Base-by-base conservation (phyloP, 116 monocot species). In the Trichopus zeylanicus region DNA sequence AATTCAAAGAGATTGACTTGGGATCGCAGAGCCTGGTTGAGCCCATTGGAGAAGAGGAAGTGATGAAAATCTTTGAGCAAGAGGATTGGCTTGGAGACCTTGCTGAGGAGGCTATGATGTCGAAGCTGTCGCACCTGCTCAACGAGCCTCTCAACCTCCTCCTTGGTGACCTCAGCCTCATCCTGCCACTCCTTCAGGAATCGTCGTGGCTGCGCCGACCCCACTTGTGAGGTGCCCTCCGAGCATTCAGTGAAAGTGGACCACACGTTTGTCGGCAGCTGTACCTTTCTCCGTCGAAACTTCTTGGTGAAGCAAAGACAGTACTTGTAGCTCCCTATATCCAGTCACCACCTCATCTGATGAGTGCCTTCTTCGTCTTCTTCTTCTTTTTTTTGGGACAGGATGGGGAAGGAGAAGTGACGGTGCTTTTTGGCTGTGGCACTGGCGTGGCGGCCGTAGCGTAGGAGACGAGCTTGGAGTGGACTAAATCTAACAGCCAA, bases 11-110 rank as follows among this genome's bases (percentile, higher is more conserved):
- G 35, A 26, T 24, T 4, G 32, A 89, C 89, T 78, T 81, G 59
- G 20, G 81, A 78, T 60, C 60, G 29, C 23, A 92, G 30, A 20
- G 92, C 78, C 11, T 84, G 87, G 59, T 92, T 92, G 69, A 92
- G 73, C 18, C 81, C 84, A 7, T 48, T 78, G 60, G 81, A 75
- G 71, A 92, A 87, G 55, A 92, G 72, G 31, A 62, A 77, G 46
- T 74, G 76, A 37, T 73, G 68, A 51, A 92, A 92, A 9, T 92
- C 92, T 7, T 87, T 88, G 46, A 92, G 21, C 8, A 68, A 2
- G 21, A 87, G 65, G 20, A 31, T 9, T 1, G 69, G 56, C 37
- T 48, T 67, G 31, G 66, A 24, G 51, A 48, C 16, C 62, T 56
- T 65, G 25, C 34, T 38, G 26, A 53, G 32, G 33, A 20, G 57